Base-by-base conservation (phyloP, 257 asterid genomes). In the Haberlea rhodopensis region DNA sequence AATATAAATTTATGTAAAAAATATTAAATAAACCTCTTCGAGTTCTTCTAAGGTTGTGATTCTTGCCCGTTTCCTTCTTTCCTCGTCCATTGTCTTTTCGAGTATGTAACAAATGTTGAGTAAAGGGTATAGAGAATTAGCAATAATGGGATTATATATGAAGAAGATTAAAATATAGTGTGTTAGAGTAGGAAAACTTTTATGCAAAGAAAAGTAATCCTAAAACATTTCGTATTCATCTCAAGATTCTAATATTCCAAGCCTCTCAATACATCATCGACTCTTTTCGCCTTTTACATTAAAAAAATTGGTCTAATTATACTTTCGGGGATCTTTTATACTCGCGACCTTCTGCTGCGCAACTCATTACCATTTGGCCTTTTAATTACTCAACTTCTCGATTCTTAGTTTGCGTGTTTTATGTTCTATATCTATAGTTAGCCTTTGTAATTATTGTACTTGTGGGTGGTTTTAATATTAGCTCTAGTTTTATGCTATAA, bases 21-120 rank as follows among this genome's bases (percentile, higher is more conserved):
- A 8, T 16, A 32, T 8, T 15, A 40, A 40, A 61, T 20, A 18
- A 52, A 82, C 87, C 87, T 82, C 72, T 75, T 79, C 82, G 26
- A 82, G 69, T 68, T 79, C 78, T 68, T 82, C 77, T 75, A 69
- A 57, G 25, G 80, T 60, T 53, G 86, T 61, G 45, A 66, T 64
- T 58, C 80, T 78, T 23, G 68, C 71, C 26, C 84, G 62, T 69
- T 79, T 82, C 72, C 87, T 69, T 74, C 78, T 73, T 22, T 79
- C 80, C 54, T 82, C 82, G 74, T 69, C 84, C 84, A 79, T 82
- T n/a, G 24, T 31, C 25, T 15, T 20, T 22, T 59, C 13, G 19
- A 53, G 6, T 48, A n/a, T n/a, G n/a, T 8, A 29, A n/a, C 31
- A 31, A 55, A 45, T 23, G 8, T 43, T 32, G 53, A 19, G 40